These are phyloP conservation scores for Thamnidium elegans DNA, from an alignment of 192 early-diverging fungal species.

Conservation along the genomic window DNA sequence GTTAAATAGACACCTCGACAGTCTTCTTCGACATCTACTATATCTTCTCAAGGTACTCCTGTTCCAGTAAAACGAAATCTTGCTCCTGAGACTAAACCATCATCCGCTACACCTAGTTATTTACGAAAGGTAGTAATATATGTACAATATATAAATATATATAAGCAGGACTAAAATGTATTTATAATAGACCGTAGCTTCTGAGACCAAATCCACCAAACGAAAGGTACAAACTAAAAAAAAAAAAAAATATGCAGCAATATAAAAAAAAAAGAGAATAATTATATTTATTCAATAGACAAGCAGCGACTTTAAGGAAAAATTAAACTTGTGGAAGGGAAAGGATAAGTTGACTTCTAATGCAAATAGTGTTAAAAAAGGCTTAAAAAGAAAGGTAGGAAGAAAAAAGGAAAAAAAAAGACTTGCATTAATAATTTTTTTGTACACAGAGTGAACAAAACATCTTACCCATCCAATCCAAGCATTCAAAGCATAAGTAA, in stretches of 20 bases:
- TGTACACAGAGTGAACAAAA: too few relatives aligned
- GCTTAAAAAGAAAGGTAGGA: slow-evolving; percentile 15
- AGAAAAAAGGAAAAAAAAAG: not conserved
- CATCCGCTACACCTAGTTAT: too few relatives aligned
- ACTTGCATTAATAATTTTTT: not conserved
- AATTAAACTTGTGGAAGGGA: not conserved
- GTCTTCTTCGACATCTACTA: not conserved
- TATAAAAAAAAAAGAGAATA: not conserved
- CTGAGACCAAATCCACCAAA: not conserved
- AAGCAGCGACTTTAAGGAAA: not conserved
- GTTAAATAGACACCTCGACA: not conserved
- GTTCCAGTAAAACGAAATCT: too few relatives aligned
- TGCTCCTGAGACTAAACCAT: too few relatives aligned
- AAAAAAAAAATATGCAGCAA: not conserved
- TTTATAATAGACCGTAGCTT: not conserved
- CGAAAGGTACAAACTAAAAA: not conserved
- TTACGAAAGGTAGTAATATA: too few relatives aligned
- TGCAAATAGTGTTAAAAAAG: not conserved
- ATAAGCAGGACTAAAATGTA: not conserved
- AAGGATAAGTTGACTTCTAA: not conserved
- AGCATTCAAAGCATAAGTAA: too few relatives aligned
- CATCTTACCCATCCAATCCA: too few relatives aligned
- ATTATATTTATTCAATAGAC: not conserved
- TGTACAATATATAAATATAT: too few relatives aligned
- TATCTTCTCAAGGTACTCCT: not conserved